phyloP scores from a whole-genome alignment of 192 early-diverging fungal genomes.

The Chytriomyces hyalinus region DNA sequence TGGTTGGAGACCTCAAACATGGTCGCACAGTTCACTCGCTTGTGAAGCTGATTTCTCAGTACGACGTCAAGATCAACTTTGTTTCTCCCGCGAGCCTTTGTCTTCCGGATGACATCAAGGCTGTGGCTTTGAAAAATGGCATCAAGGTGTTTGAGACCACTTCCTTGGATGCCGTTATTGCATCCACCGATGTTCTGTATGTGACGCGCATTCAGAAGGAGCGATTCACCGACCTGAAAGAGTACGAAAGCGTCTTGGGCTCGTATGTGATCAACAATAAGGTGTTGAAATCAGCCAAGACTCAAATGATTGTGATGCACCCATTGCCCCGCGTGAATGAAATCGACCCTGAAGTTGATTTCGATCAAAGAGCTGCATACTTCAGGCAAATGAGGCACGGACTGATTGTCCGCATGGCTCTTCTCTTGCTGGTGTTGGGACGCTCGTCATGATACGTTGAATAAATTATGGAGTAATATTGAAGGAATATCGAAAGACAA shows the following conservation, averaged over 20 bases:
- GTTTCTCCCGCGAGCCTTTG: slow-evolving; percentile 80
- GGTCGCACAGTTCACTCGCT: slow-evolving; percentile 97
- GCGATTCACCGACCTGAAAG: slow-evolving; percentile 75
- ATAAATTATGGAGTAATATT: no score
- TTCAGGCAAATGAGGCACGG: slow-evolving; percentile 99
- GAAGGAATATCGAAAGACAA: no score
- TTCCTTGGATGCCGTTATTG: slow-evolving; percentile 79
- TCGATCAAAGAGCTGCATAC: slow-evolving; percentile 96
- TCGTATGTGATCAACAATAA: slow-evolving; percentile 87
- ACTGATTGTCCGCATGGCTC: slow-evolving; percentile 96
- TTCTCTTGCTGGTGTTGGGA: slow-evolving; percentile 79
- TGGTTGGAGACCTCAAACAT: slow-evolving; percentile 97
- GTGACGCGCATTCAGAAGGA: slow-evolving; percentile 97
- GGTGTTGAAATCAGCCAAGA: slow-evolving; percentile 83
- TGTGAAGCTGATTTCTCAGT: slow-evolving; percentile 84
- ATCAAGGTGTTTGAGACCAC: slow-evolving; percentile 71
- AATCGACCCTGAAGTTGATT: slow-evolving; percentile 97
- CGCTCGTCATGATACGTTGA: slow-evolving; percentile 17
- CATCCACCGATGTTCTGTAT: slow-evolving; percentile 91
- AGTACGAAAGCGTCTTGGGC: slow-evolving; percentile 81
- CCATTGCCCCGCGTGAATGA: slow-evolving; percentile 93
- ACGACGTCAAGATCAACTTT: slow-evolving; percentile 93
- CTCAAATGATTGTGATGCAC: slow-evolving; percentile 99
- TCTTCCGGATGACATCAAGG: slow-evolving; percentile 85
- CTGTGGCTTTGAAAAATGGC: slow-evolving; percentile 45